Percentiles rank a stretch among this genome's conserved stretches.
Evolutionary conservation across 257 asterid species (phyloP).

Genomic region (Gentiana straminea): DNA sequence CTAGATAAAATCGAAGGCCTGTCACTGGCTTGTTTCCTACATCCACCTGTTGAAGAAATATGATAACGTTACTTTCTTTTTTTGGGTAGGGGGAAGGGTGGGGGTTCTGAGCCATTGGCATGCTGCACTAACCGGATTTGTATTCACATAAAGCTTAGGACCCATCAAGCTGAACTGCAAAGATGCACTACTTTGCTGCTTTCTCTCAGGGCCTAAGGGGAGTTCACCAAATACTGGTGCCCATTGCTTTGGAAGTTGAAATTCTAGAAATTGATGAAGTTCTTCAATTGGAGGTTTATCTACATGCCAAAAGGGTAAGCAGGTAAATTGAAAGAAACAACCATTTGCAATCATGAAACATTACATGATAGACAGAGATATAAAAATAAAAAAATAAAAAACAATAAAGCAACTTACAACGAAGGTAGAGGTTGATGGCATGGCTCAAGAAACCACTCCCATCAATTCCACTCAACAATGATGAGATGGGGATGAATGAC

Average conservation of each 20-base stretch:
- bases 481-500: slow-evolving; percentile 65
- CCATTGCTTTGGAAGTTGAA: slow-evolving; percentile 77
- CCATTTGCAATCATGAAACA: not conserved
- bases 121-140: slow-evolving; percentile 36
- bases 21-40: slow-evolving; percentile 56
- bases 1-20: slow-evolving; percentile 62
- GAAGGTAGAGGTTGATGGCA: slow-evolving; percentile 69
- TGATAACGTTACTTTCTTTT: slow-evolving; percentile 3
- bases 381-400: not conserved
- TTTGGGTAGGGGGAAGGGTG: no score
- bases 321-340: slow-evolving; percentile 7
- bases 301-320: slow-evolving; percentile 19
- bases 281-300: slow-evolving; percentile 82
- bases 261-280: slow-evolving; percentile 61
- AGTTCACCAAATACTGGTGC: slow-evolving; percentile 78
- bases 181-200: slow-evolving; percentile 54
- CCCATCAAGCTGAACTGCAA: slow-evolving; percentile 80
- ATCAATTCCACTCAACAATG: slow-evolving; percentile 63
- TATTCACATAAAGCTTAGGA: slow-evolving; percentile 64
- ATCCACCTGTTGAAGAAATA: slow-evolving; percentile 36
- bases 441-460: slow-evolving; percentile 79
- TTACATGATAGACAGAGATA: no score
- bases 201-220: slow-evolving; percentile 63
- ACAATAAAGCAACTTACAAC: slow-evolving; percentile 39
- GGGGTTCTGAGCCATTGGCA: not conserved